Conservation (phyloP, 371 early-diverging fungal species). For the Cokeromyces recurvatus region DNA sequence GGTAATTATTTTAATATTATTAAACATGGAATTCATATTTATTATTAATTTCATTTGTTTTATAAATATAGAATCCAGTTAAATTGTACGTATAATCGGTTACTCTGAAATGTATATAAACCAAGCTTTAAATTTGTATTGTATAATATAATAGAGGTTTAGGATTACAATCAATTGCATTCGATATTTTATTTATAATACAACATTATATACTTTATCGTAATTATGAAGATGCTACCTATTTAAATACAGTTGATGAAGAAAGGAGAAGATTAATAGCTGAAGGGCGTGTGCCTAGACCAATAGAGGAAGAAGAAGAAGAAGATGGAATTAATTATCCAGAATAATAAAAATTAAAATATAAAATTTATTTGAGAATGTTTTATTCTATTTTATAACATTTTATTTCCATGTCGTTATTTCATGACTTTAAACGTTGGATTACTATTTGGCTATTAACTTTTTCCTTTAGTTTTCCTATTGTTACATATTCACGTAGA, state of each 20-base stretch:
- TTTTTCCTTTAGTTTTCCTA: slow-evolving; percentile 18
- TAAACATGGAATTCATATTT: no score
- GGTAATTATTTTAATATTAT: slow-evolving; percentile 35
- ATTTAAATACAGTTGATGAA: slow-evolving; percentile 35
- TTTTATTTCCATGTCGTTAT: slow-evolving; percentile 8
- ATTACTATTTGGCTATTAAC: slow-evolving; percentile 7
- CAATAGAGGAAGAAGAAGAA: slow-evolving; percentile 7
- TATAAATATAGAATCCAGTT: slow-evolving; percentile 45
- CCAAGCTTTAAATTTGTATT: no score
- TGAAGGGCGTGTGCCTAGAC: slow-evolving; percentile 30
- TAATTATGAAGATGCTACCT: slow-evolving; percentile 16
- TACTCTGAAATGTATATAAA: no score
- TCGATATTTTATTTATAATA: slow-evolving; percentile 78
- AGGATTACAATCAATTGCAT: slow-evolving; percentile 73
- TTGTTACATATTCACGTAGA: slow-evolving; percentile 1
- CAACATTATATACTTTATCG: slow-evolving; percentile 82
- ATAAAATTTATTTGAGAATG: no score
- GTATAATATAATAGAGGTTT: slow-evolving; percentile 63
- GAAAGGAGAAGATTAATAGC: slow-evolving; percentile 35
- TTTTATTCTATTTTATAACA: no score
- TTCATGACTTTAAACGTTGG: slow-evolving; percentile 13
- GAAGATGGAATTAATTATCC: no score
- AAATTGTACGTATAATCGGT: slow-evolving; percentile 42
- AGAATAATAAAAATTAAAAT: no score
- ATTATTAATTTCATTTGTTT: no score